phyloP scores from a whole-genome alignment of 179 eudicot species.

The Actinidia polygama region DNA sequence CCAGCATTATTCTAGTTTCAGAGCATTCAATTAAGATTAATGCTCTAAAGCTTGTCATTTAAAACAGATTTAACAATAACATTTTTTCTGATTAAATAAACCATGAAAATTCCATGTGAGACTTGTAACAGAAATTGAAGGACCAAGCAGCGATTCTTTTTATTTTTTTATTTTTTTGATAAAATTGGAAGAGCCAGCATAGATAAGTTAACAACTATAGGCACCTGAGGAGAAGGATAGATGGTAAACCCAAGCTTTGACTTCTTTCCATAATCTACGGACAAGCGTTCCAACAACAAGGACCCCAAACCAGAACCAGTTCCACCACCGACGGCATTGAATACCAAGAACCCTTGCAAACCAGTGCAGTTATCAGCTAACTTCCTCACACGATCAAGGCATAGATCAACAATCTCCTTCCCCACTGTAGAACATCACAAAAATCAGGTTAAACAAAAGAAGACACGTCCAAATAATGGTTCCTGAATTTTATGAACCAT shows the following conservation, averaged over 20 bases:
- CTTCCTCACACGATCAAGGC: slow-evolving; percentile 82
- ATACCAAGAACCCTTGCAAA: slow-evolving; percentile 80
- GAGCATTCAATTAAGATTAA: too few species aligned
- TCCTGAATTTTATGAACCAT: neutral
- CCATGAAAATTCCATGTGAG: too few species aligned
- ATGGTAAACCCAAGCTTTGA: slow-evolving; percentile 86
- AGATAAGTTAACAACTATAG: neutral
- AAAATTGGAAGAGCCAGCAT: neutral
- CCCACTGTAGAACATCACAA: slow-evolving; percentile 55
- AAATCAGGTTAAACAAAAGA: slow-evolving; percentile 19
- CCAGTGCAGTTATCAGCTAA: slow-evolving; percentile 89
- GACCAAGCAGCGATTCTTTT: too few species aligned
- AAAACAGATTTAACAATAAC: too few species aligned
- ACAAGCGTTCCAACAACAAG: slow-evolving; percentile 75
- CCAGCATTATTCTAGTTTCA: neutral
- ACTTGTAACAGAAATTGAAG: too few species aligned
- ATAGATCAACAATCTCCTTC: slow-evolving; percentile 78
- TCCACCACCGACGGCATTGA: slow-evolving; percentile 87
- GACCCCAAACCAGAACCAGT: slow-evolving; percentile 91
- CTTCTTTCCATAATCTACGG: slow-evolving; percentile 86
- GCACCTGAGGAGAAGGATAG: slow-evolving; percentile 88
- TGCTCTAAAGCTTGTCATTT: too few species aligned
- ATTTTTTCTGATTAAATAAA: too few species aligned
- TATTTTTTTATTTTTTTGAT: too few species aligned
- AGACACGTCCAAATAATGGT: neutral